Percentiles rank a stretch among this genome's conserved stretches.
phyloP scores from a whole-genome alignment of 108 stramenopile species.

The Discostella pseudostelligera region DNA sequence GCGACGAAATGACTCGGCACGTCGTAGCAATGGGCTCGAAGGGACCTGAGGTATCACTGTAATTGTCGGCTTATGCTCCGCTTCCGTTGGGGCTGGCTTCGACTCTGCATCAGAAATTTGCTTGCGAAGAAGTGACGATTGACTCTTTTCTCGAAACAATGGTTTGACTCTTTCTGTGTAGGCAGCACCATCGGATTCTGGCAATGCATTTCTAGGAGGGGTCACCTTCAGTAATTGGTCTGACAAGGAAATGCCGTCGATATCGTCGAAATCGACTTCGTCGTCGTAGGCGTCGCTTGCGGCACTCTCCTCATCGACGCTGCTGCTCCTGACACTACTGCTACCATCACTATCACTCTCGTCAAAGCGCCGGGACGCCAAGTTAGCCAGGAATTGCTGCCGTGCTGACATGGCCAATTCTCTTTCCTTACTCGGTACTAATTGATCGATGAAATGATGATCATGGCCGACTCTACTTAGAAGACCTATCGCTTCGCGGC shows the following conservation, averaged over 20 bases:
- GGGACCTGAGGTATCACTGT: background rate
- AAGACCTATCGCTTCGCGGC: too few relatives aligned
- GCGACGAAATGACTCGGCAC: conserved; percentile 1
- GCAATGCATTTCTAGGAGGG: background rate
- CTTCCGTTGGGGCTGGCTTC: too few relatives aligned
- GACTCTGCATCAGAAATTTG: background rate
- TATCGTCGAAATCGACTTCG: background rate
- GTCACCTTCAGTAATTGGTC: background rate
- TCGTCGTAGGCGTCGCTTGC: background rate
- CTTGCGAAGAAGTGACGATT: background rate
- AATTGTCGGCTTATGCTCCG: background rate
- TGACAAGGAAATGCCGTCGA: background rate
- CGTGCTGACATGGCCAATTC: conserved; percentile 3
- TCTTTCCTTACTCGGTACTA: background rate
- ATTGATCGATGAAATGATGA: too few relatives aligned
- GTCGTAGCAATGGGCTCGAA: conserved; percentile 10
- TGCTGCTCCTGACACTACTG: conserved; percentile 1
- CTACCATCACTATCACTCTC: background rate
- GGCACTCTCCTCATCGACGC: conserved; percentile 2
- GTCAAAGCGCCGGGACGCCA: conserved; percentile 3
- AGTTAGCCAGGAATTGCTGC: background rate
- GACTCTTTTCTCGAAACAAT: background rate
- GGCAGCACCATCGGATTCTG: too few relatives aligned
- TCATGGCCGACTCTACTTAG: too few relatives aligned
- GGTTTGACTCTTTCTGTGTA: too few relatives aligned